phyloP scores from a whole-genome alignment of 768 basidiomycete genomes.

The Coprinopsis sp. region DNA sequence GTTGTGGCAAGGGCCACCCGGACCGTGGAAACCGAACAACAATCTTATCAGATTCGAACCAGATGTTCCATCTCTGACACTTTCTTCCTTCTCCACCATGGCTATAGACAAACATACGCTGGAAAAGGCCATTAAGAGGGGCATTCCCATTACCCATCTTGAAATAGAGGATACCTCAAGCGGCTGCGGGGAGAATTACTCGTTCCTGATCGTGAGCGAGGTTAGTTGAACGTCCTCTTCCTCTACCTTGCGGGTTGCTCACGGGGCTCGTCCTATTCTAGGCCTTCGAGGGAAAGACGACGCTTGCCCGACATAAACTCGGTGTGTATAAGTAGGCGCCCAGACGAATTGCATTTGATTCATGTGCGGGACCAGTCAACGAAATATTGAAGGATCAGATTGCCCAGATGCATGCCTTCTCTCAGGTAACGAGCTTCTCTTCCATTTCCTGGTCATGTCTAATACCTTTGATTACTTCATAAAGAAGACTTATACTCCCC shows the following conservation, averaged over 20 bases:
- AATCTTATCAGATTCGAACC: conserved; percentile 20
- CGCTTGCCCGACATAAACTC: conserved; percentile 69
- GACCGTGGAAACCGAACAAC: too few relatives aligned
- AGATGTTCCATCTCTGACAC: background rate
- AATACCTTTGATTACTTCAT: background rate
- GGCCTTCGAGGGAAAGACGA: conserved; percentile 76
- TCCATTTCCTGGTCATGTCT: background rate
- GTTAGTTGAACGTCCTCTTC: conserved; percentile 31
- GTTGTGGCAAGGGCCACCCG: too few relatives aligned
- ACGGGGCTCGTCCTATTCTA: too few relatives aligned
- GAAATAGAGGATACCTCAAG: conserved; percentile 74
- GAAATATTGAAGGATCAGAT: conserved; percentile 71
- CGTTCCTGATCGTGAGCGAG: conserved; percentile 72
- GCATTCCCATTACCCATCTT: conserved; percentile 60
- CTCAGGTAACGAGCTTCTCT: conserved; percentile 50
- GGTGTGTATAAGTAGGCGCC: conserved; percentile 38
- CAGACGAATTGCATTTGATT: background rate
- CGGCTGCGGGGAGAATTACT: conserved; percentile 78
- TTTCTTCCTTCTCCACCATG: conserved; percentile 35
- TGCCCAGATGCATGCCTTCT: conserved; percentile 81
- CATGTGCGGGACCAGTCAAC: conserved; percentile 76
- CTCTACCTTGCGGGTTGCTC: too few relatives aligned
- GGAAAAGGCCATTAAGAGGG: conserved; percentile 58
- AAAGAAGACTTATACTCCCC: conserved; percentile 22
- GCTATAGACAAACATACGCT: conserved; percentile 53